Percentiles rank a stretch among this genome's conserved stretches.
Conservation (phyloP, 2,329 filamentous ascomycete species). For the Sphaerulina musiva region DNA sequence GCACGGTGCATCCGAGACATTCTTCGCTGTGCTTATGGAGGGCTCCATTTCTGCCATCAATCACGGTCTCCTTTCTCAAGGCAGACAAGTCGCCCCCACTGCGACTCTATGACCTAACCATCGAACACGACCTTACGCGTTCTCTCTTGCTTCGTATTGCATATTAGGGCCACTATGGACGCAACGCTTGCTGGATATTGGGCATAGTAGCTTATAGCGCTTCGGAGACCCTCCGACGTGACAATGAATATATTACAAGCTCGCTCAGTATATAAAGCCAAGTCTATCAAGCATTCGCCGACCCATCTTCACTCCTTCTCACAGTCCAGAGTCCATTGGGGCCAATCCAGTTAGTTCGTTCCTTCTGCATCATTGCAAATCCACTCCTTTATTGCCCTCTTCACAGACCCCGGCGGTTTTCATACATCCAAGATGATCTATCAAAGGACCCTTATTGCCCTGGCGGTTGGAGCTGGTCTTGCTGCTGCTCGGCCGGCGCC, state of each 20-base stretch:
- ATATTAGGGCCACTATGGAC: slow-evolving; percentile 1
- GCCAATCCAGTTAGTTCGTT: slow-evolving; percentile 2
- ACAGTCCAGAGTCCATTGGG: slow-evolving; percentile 7
- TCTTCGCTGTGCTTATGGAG: slow-evolving; percentile 3
- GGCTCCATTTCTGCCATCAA: neutral
- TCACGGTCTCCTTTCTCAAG: neutral
- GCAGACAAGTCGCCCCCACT: neutral
- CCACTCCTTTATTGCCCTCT: slow-evolving; percentile 8
- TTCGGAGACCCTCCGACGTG: neutral
- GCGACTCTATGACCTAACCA: neutral
- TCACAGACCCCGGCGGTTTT: slow-evolving; percentile 7
- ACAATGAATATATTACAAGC: neutral
- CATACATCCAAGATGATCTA: slow-evolving; percentile 14
- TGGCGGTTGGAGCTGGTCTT: slow-evolving; percentile 19
- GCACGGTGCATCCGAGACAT: slow-evolving; percentile 1
- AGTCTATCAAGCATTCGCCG: slow-evolving; percentile 13
- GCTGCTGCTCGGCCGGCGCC: slow-evolving; percentile 13
- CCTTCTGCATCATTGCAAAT: slow-evolving; percentile 11
- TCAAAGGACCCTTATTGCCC: slow-evolving; percentile 16
- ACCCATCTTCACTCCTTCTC: slow-evolving; percentile 7
- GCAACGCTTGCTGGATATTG: neutral
- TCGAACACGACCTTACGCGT: neutral
- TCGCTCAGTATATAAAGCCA: slow-evolving; percentile 15
- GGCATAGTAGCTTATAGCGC: no score
- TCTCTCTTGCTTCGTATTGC: neutral